phyloP scores from a whole-genome alignment of 1,284 basidiomycete species.

The Cryptococcus maquisensis region DNA sequence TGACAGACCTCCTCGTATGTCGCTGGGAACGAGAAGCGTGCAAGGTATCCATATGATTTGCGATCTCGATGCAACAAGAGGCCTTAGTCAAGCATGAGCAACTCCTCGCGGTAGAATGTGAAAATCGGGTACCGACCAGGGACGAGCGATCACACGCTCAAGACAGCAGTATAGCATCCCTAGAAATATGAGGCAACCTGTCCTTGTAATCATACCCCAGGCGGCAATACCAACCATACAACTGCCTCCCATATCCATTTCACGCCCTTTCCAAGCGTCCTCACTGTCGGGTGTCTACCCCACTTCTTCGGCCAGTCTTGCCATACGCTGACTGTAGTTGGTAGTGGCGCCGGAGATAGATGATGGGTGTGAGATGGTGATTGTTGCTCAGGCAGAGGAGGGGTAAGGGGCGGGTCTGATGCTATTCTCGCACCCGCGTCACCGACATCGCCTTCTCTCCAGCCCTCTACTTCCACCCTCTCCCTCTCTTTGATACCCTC shows the following conservation, averaged over 20 bases:
- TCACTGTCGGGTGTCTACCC: constrained; percentile 4
- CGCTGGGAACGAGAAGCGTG: too few relatives aligned
- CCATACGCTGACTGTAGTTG: neutral
- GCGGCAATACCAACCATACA: constrained; percentile 15
- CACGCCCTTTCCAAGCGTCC: constrained; percentile 12
- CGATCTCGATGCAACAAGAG: too few relatives aligned
- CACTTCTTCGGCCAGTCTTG: neutral
- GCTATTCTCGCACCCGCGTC: neutral
- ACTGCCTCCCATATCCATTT: constrained; percentile 28
- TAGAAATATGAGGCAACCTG: too few relatives aligned
- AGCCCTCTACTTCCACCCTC: neutral
- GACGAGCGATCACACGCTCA: too few relatives aligned
- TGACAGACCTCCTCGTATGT: too few relatives aligned
- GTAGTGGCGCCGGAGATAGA: constrained; percentile 26
- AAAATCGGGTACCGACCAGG: too few relatives aligned
- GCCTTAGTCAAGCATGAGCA: too few relatives aligned
- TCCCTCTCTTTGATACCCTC: too few relatives aligned
- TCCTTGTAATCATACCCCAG: neutral
- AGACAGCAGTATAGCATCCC: too few relatives aligned
- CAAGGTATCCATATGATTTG: too few relatives aligned
- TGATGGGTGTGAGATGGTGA: constrained; percentile 7
- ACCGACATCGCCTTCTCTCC: neutral
- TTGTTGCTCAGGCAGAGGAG: neutral
- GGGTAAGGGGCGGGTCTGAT: neutral
- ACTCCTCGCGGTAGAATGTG: too few relatives aligned